A percentile compares a stretch with the other conserved stretches of the same genome.
phyloP scores from a whole-genome alignment of 805 yeast genomes.

The Tetrapisispora fleetii region DNA sequence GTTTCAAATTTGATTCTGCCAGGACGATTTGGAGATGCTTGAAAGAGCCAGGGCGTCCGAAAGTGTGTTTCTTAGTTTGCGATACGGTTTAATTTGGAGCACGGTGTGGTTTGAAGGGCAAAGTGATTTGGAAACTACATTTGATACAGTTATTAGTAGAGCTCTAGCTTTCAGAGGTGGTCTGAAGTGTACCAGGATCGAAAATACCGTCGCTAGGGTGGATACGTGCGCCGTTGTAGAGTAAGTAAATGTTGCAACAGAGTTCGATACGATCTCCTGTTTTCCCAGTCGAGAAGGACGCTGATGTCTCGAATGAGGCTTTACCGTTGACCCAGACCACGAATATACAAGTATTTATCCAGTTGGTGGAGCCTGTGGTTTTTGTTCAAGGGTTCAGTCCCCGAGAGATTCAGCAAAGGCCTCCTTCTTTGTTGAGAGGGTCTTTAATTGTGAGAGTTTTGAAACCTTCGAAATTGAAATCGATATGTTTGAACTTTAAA shows the following conservation, averaged over 20 bases:
- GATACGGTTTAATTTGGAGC: too few relatives aligned
- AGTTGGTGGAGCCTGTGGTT: constrained; percentile 70
- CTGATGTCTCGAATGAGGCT: constrained; percentile 33
- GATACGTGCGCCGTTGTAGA: too few relatives aligned
- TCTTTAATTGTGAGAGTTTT: constrained; percentile 57
- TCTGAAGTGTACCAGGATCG: too few relatives aligned
- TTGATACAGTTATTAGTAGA: too few relatives aligned
- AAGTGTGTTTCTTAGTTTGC: too few relatives aligned
- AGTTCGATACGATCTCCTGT: constrained; percentile 34
- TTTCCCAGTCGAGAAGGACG: constrained; percentile 42
- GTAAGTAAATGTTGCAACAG: constrained; percentile 3
- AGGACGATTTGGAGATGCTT: too few relatives aligned
- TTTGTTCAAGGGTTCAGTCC: constrained; percentile 75
- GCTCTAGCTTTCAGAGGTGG: too few relatives aligned
- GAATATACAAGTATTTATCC: constrained; percentile 58
- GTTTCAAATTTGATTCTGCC: too few relatives aligned
- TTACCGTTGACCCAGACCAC: constrained; percentile 51
- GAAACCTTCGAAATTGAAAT: constrained; percentile 63
- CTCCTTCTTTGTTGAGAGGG: constrained; percentile 78
- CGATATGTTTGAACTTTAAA: constrained; percentile 48
- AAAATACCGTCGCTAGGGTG: too few relatives aligned
- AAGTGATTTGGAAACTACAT: too few relatives aligned
- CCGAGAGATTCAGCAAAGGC: constrained; percentile 50
- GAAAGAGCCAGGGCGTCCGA: too few relatives aligned
- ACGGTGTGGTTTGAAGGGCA: too few relatives aligned